Evolutionary conservation across 2,329 filamentous ascomycete genomes (phyloP).

Genomic region (Didymella sp.): DNA sequence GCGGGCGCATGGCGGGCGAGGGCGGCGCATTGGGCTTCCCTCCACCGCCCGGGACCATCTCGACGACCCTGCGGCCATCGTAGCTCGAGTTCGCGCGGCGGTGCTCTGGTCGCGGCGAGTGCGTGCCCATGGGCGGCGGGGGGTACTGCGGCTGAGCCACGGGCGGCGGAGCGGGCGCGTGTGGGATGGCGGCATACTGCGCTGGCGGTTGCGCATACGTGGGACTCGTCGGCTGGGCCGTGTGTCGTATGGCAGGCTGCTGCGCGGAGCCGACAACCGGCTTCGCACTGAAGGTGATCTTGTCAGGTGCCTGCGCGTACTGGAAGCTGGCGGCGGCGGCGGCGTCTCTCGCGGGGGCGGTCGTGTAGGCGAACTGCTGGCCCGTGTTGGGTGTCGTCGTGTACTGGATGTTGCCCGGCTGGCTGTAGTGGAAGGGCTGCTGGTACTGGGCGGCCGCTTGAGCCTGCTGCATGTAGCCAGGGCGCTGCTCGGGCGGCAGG

Average conservation of each 20-base stretch:
- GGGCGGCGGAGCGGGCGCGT: slow-evolving; percentile 22
- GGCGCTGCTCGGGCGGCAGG: slow-evolving; percentile 54
- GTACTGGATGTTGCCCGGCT: slow-evolving; percentile 42
- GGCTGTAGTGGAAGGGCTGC: slow-evolving; percentile 18
- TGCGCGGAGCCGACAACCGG: slow-evolving; percentile 32
- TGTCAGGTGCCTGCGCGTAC: slow-evolving; percentile 52
- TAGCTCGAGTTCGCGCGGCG: slow-evolving; percentile 37
- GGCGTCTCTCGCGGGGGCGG: slow-evolving; percentile 33
- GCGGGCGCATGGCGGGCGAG: slow-evolving; percentile 44
- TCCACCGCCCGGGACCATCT: slow-evolving; percentile 52
- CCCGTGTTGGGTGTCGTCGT: slow-evolving; percentile 25
- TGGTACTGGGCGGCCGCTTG: slow-evolving; percentile 29
- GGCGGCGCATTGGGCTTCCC: slow-evolving; percentile 38
- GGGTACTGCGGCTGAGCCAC: slow-evolving; percentile 34
- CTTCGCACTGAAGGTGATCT: slow-evolving; percentile 54
- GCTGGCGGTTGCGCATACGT: slow-evolving; percentile 25
- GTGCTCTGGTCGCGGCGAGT: slow-evolving; percentile 37
- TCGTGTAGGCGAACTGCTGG: slow-evolving; percentile 39
- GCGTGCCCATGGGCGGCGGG: slow-evolving; percentile 43
- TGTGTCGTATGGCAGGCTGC: slow-evolving; percentile 35
- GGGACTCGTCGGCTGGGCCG: slow-evolving; percentile 31
- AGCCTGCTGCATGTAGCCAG: slow-evolving; percentile 46
- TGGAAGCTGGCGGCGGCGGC: slow-evolving; percentile 37
- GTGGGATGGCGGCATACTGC: slow-evolving; percentile 38
- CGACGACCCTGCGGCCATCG: slow-evolving; percentile 49